These are phyloP conservation scores for Kurtzmaniella fragi DNA, from an alignment of 805 yeast genomes.

Conservation along the genomic window DNA sequence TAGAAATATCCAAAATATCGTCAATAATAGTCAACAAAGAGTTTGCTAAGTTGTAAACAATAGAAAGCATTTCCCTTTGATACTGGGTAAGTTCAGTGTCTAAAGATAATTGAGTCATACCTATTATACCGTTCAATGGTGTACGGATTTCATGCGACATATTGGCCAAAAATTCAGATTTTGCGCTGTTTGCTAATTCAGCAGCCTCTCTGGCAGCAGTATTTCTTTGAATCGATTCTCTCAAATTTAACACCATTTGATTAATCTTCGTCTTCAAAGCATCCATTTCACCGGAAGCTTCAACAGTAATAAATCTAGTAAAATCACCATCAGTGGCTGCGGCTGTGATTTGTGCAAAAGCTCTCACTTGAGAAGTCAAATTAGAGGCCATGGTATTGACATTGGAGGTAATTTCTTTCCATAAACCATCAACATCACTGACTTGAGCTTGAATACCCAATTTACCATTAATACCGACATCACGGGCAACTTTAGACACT, in stretches of 20 bases:
- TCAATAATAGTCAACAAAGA: conserved; percentile 82
- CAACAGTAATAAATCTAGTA: conserved; percentile 85
- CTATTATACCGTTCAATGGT: conserved; percentile 89
- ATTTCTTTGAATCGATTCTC: conserved; percentile 87
- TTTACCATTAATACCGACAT: conserved; percentile 91
- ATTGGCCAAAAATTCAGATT: conserved; percentile 85
- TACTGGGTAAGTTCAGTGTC: conserved; percentile 88
- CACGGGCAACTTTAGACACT: conserved; percentile 85
- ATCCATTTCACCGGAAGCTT: conserved; percentile 89
- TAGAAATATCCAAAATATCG: conserved; percentile 86
- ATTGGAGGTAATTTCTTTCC: conserved; percentile 89
- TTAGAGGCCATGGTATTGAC: conserved; percentile 95
- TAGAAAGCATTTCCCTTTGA: conserved; percentile 86
- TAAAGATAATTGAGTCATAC: conserved; percentile 85
- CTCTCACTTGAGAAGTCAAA: conserved; percentile 86
- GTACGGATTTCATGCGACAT: conserved; percentile 87
- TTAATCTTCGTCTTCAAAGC: conserved; percentile 60
- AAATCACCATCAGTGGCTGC: conserved; percentile 94
- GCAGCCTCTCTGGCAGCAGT: conserved; percentile 95
- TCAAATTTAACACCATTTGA: conserved; percentile 79
- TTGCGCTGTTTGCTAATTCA: conserved; percentile 82
- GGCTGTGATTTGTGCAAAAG: conserved; percentile 89
- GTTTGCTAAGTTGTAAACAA: conserved; percentile 84
- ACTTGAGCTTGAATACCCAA: conserved; percentile 91
- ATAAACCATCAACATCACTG: conserved; percentile 82